Conservation (phyloP, 2,329 filamentous ascomycete genomes). For the Fusarium fujikuroi region DNA sequence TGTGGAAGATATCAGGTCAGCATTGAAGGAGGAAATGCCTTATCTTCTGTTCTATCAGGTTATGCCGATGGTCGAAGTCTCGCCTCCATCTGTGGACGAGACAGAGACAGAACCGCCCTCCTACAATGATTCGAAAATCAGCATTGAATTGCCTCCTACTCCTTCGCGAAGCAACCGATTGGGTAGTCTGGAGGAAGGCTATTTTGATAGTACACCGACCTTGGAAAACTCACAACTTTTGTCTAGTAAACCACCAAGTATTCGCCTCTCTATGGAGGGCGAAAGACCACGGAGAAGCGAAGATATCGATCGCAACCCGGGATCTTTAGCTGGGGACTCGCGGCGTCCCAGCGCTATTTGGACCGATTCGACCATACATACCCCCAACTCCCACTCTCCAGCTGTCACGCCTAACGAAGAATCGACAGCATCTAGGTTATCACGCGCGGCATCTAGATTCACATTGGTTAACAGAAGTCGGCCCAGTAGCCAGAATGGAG, state of each 20-base stretch:
- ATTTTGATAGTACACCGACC: constrained; percentile 43
- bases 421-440: constrained; percentile 63
- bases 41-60: constrained; percentile 97
- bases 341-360: constrained; percentile 63
- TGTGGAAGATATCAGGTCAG: constrained; percentile 80
- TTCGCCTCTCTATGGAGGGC: constrained; percentile 66
- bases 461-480: constrained; percentile 62
- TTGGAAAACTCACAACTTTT: constrained; percentile 31
- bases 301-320: constrained; percentile 54
- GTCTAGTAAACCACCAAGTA: constrained; percentile 57
- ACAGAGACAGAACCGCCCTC: constrained; percentile 66
- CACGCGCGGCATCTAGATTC: constrained; percentile 67
- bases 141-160: constrained; percentile 50
- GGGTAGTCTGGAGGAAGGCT: constrained; percentile 39
- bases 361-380: constrained; percentile 56
- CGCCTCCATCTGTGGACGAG: constrained; percentile 58
- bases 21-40: constrained; percentile 86
- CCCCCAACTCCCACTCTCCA: constrained; percentile 51
- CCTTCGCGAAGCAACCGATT: constrained; percentile 35
- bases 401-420: constrained; percentile 63
- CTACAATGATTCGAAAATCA: constrained; percentile 64
- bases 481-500: constrained; percentile 67
- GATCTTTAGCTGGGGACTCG: constrained; percentile 50
- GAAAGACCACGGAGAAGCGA: constrained; percentile 63
- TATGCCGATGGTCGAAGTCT: constrained; percentile 81